Conservation (phyloP, 169 alveolate genomes). For the Perkinsus marinus region DNA sequence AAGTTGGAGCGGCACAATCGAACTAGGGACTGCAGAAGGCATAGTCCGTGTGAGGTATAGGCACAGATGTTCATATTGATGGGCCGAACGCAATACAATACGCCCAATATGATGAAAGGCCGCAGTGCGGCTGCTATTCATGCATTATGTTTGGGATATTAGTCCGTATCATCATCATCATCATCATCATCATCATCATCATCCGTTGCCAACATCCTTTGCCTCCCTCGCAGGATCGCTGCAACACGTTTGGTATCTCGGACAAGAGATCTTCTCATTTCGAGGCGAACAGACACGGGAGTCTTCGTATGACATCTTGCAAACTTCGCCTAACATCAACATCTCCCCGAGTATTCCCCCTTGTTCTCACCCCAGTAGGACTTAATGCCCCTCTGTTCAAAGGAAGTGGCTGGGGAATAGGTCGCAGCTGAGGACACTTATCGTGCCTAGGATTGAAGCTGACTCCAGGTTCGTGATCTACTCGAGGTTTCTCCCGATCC, state of each 20-base stretch:
- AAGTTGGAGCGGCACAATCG: not conserved
- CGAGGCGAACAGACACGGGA: not conserved
- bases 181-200: too few relatives aligned
- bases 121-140: not conserved
- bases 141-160: not conserved
- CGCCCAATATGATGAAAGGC: not conserved
- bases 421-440: too few relatives aligned
- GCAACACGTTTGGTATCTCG: not conserved
- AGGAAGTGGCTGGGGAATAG: too few relatives aligned
- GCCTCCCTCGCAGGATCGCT: not conserved
- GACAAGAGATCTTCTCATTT: not conserved
- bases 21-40: too few relatives aligned
- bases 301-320: not conserved
- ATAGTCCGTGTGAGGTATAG: too few relatives aligned
- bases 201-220: not conserved
- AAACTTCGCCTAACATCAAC: not conserved
- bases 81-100: too few relatives aligned
- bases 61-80: too few relatives aligned
- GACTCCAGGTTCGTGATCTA: too few relatives aligned
- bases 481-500: too few relatives aligned
- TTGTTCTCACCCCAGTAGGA: not conserved
- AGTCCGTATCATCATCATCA: not conserved
- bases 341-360: not conserved
- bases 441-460: too few relatives aligned
- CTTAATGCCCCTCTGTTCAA: not conserved